Evolutionary conservation across 208 protist species (phyloP), one percentile per base, ranked within the genome.

Genomic region (Wallacemonas rigidus): DNA sequence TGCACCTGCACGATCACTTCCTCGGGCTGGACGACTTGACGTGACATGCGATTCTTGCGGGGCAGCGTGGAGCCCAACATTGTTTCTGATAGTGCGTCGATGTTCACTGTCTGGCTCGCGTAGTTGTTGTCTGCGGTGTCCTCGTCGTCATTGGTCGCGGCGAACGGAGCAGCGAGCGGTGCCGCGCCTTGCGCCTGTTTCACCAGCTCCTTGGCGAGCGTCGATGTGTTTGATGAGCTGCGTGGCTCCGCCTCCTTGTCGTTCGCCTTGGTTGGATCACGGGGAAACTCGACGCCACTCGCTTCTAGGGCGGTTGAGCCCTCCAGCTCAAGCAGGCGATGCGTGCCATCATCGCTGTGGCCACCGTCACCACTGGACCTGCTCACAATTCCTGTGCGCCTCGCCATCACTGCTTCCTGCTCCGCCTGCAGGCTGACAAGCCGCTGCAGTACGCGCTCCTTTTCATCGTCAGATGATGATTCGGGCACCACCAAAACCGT

Each of bases 391-490:
- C 7, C 58, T 3, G 54, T 64, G 43, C 67, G 65, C 2, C 58
- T 60, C 53, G 75, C 75, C 14, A 85, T 50, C n/a, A 70, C 78
- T 55, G 82, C 78, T 60, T 84, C 81, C 79, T 93, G 85, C 74
- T 94, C 83, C 2, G 77, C 79, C 63, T 93, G 89, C 67, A 96
- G 75, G 15, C 78, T 81, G 26, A 92, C 69, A 43, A 96, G 85
- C 38, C 87, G 81, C 76, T 94, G 88, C 58, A 95, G 72, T 50
- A 88, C 80, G 51, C 63, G 71, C 67, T 96, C 89, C 76, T 96
- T 94, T 60, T 83, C 60, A 38, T 56, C 51, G 26, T 80, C 76
- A 5, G 82, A 44, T 0, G 86, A 54, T n/a, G 69, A 68, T n/a
- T 71, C 53, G 11, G 76, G 73, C 26, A 91, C 88, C 67, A 82